Base-by-base conservation (phyloP, 1,284 basidiomycete species). In the Tylopilus sp. region DNA sequence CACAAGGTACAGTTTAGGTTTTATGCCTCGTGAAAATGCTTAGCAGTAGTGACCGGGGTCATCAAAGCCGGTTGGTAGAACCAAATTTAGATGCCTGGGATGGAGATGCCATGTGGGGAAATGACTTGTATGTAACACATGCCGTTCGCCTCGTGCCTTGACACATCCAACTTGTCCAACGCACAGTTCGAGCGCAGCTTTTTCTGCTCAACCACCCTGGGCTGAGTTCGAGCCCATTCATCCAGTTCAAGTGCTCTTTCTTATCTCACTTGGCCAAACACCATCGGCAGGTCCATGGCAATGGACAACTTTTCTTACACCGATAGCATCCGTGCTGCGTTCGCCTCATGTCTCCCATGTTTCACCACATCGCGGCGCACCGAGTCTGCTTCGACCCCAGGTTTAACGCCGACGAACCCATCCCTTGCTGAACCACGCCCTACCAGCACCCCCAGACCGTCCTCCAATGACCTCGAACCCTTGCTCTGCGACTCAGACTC, bases 261-360 rank as follows among this genome's bases (percentile, higher is more conserved):
- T 29, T 29, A 13, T 24, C 47, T 49, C 22, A 22, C 18, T 47
- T 16, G 41, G 29, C 29, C 29, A 29, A 29, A 29, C 29, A 24
- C 5, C 47, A 6, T 49, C 44, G 16, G 19, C 44, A 2, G 8
- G 39, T 39, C 39, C 39, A 61, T 60, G 53, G 53, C 58, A 4
- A 88, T 89, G 85, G 81, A 81, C 62, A 70, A 70, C 19, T 91
- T 91, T 75, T 90, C 90, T 22, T 91, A 87, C 86, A 82, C 84
- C 22, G 90, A 92, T 72, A 83, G 78, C 56, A 57, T 89, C 60
- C 84, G 85, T 47, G 87, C 89, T 57, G 86, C 85, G 26, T 73
- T 90, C 63, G 79, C 82, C 58, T 83, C 88, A 29, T 92, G 90
- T 74, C 79, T 91, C 8, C 82, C 87, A 64, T 92, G 90, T 75